These are phyloP conservation scores for Chaetothyriales sp. DNA, from an alignment of 2,329 filamentous ascomycete genomes.

Conservation along the genomic window DNA sequence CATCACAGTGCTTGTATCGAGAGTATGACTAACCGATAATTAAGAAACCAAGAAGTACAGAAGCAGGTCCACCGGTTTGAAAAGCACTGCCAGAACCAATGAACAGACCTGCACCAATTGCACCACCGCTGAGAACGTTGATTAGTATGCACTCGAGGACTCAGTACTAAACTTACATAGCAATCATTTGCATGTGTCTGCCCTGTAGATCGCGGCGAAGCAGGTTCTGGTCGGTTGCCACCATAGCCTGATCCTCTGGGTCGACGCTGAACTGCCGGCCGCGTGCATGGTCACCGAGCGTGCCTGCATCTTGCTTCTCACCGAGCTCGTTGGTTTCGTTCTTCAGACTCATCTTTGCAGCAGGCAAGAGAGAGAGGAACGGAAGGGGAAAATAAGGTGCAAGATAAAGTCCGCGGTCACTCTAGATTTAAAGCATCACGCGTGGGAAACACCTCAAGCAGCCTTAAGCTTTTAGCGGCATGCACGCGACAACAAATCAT, in stretches of 20 bases:
- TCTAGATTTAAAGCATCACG: constrained; percentile 9
- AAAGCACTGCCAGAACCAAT: constrained; percentile 28
- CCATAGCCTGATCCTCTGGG: constrained; percentile 1
- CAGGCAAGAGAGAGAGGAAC: constrained; percentile 2
- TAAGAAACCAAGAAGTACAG: constrained; percentile 58
- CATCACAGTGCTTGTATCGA: constrained; percentile 14
- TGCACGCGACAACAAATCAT: too few relatives aligned
- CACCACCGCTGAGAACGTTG: constrained; percentile 5
- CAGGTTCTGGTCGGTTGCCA: constrained; percentile 6
- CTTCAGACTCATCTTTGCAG: constrained; percentile 11
- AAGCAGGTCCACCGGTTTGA: constrained; percentile 29
- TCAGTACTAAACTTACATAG: constrained; percentile 28
- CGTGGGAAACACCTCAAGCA: not conserved
- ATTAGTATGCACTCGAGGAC: not conserved
- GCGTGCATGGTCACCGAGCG: constrained; percentile 4
- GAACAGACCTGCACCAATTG: constrained; percentile 29
- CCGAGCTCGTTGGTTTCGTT: constrained; percentile 5
- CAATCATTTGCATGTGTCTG: constrained; percentile 15
- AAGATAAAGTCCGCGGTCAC: constrained; percentile 6
- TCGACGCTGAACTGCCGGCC: constrained; percentile 8
- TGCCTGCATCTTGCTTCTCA: constrained; percentile 6
- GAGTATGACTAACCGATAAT: constrained; percentile 47
- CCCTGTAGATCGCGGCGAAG: constrained; percentile 9
- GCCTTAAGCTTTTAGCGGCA: too few relatives aligned
- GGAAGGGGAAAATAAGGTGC: not conserved